These are phyloP conservation scores for Yueomyces sp. DNA, from an alignment of 1,139 yeast genomes.

Conservation along the genomic window DNA sequence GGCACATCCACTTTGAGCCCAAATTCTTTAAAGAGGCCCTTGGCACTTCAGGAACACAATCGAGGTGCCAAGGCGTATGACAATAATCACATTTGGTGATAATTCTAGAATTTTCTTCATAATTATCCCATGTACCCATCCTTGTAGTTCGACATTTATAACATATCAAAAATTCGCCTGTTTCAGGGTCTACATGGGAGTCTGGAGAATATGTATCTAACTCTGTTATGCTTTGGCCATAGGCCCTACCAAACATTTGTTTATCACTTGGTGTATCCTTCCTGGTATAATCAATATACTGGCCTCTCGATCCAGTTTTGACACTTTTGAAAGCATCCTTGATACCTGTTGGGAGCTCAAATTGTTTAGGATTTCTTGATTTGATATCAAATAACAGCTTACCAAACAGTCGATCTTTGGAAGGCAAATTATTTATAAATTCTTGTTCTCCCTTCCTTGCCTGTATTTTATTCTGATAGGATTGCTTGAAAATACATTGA, in stretches of 20 bases:
- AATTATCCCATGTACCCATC: slow-evolving; percentile 43
- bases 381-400: slow-evolving; percentile 48
- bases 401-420: slow-evolving; percentile 38
- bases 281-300: slow-evolving; percentile 49
- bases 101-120: slow-evolving; percentile 25
- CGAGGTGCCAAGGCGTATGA: slow-evolving; percentile 80
- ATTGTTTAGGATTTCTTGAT: slow-evolving; percentile 58
- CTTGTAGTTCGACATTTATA: slow-evolving; percentile 48
- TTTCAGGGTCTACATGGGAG: slow-evolving; percentile 49
- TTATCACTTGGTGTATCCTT: slow-evolving; percentile 29
- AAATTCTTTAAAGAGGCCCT: slow-evolving; percentile 61
- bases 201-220: slow-evolving; percentile 41
- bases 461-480: slow-evolving; percentile 16
- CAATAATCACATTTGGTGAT: slow-evolving; percentile 80
- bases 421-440: slow-evolving; percentile 11
- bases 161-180: slow-evolving; percentile 49
- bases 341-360: slow-evolving; percentile 53
- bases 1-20: slow-evolving; percentile 88
- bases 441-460: slow-evolving; percentile 13
- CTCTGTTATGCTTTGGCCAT: slow-evolving; percentile 30
- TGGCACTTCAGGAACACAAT: slow-evolving; percentile 67
- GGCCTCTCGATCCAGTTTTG: slow-evolving; percentile 53
- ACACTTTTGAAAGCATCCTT: slow-evolving; percentile 71
- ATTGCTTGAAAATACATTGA: slow-evolving; percentile 41
- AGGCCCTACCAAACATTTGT: slow-evolving; percentile 30